Base-by-base conservation (phyloP, 345 rosid species). In the Linum usitatissimum region DNA sequence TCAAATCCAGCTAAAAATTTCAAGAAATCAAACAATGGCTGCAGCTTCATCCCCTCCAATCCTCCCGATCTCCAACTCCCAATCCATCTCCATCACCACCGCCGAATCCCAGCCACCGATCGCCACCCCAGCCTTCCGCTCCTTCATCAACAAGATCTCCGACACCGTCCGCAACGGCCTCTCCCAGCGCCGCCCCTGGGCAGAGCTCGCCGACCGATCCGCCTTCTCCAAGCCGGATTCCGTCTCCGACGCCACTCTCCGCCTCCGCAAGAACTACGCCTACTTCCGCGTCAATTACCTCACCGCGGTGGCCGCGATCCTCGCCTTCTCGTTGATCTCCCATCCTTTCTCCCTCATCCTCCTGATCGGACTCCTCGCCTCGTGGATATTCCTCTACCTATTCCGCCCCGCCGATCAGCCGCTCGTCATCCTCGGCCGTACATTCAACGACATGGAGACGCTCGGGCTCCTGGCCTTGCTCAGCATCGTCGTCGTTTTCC, bases 361-460 rank as follows among this genome's bases (percentile, higher is more conserved):
- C 63, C 90, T 88, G 58, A 65, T 84, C 15, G 83, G 83, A 15
- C 85, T 88, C 53, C 78, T 82, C 57, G 75, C 80, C 0, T 84
- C 90, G 0, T 88, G 96, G 96, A 71, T 88, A 8, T 88, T 88
- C 74, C 80, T 88, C 38, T 88, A 86, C 69, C 76, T 88, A 9
- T 86, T 88, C 76, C 88, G 96, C 23, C 86, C 92, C 5, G 42
- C 86, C 0, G 92, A 86, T 55, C 92, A 81, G 71, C 96, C 96
- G 0, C 67, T 88, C 2, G 75, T 86, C 6, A 0, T 86, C n/a
- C 68, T 82, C 3, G 92, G 96, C 12, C 85, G 96, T 9, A 66
- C 78, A 0, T 88, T 75, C 66, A 71, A 81, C 21, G 92, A 86
- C 56, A 83, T 85, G 6, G 96, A 88, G 67, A 88, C 96, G n/a